phyloP scores from a whole-genome alignment of 2,329 filamentous ascomycete genomes.

The Calonectria fujianensis region DNA sequence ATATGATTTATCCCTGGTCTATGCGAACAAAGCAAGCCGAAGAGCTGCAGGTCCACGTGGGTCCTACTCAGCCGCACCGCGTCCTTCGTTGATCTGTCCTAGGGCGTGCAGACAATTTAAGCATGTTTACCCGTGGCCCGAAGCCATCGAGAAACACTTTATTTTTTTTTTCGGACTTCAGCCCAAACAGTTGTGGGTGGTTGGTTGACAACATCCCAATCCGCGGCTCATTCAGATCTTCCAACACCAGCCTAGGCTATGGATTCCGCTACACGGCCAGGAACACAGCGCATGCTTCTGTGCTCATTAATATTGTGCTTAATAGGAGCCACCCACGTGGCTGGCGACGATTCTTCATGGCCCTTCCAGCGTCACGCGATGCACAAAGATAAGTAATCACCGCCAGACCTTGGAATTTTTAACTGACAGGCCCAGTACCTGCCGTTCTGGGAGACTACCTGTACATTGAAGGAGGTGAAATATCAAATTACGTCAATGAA shows the following conservation, averaged over 20 bases:
- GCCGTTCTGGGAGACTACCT: conserved; percentile 2
- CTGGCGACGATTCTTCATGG: neutral
- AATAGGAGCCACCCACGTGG: neutral
- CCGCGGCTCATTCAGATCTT: too few species aligned
- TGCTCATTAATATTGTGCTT: neutral
- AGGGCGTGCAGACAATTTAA: neutral
- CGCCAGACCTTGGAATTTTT: too few species aligned
- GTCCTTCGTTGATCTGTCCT: too few species aligned
- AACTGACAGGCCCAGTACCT: conserved; percentile 8
- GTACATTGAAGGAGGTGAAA: conserved; percentile 6
- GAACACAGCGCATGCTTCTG: neutral
- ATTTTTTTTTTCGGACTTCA: neutral
- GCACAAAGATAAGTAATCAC: neutral
- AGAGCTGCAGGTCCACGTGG: neutral
- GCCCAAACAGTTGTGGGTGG: too few species aligned
- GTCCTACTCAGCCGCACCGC: conserved; percentile 6
- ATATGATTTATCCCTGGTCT: neutral
- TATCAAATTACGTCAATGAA: conserved; percentile 7
- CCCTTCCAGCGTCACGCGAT: neutral
- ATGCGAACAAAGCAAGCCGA: neutral
- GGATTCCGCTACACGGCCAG: neutral
- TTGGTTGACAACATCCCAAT: neutral
- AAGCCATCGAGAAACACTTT: neutral
- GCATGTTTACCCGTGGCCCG: neutral
- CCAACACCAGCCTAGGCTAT: neutral